Evolutionary conservation across 441 rosid genomes (phyloP).

Genomic region (Erodium texanum): DNA sequence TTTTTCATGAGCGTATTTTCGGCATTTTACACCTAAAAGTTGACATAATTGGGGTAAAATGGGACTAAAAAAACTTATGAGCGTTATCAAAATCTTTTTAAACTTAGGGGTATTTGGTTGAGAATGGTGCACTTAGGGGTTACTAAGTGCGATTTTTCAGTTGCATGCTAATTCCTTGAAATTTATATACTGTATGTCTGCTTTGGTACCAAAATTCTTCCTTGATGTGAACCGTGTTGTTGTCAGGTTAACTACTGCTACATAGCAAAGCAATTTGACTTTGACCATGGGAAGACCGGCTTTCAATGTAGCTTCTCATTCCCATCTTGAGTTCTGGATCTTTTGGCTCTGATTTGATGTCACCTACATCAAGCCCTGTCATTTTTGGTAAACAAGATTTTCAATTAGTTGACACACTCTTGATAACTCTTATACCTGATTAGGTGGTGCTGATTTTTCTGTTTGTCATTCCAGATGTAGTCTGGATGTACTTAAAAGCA

Average conservation of each 20-base stretch:
- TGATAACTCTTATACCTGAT: not conserved
- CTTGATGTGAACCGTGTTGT: slow-evolving; percentile 10
- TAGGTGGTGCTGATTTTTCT: not conserved
- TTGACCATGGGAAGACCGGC: slow-evolving; percentile 63
- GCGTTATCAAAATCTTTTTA: too few species aligned
- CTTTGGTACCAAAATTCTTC: not conserved
- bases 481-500: too few species aligned
- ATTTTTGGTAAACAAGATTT: slow-evolving; percentile 22
- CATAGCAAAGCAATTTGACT: slow-evolving; percentile 53
- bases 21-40: too few species aligned
- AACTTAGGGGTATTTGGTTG: too few species aligned
- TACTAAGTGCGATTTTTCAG: not conserved
- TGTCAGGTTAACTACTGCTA: slow-evolving; percentile 79
- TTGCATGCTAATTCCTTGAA: not conserved
- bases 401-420: slow-evolving; percentile 2
- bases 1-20: too few species aligned
- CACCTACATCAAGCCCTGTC: slow-evolving; percentile 7
- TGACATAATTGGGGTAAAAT: too few species aligned
- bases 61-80: too few species aligned
- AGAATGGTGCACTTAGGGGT: too few species aligned
- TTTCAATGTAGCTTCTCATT: slow-evolving; percentile 54
- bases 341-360: not conserved
- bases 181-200: not conserved
- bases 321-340: slow-evolving; percentile 25
- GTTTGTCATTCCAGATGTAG: too few species aligned